phyloP scores from a whole-genome alignment of 1,284 basidiomycete genomes.

The Tilletia horrida region DNA sequence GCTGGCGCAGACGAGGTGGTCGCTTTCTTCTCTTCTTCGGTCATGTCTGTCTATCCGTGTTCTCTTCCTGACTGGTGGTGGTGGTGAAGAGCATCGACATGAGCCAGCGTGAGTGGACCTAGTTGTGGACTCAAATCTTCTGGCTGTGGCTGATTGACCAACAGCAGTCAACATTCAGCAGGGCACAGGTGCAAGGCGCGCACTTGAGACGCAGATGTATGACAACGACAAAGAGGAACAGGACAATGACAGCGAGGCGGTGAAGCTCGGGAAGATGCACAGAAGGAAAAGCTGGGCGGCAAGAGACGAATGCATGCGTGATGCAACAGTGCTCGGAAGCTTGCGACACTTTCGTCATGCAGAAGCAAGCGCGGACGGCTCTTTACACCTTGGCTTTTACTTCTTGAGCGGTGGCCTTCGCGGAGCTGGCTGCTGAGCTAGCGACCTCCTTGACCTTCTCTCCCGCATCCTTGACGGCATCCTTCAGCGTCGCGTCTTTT shows the following conservation, averaged over 20 bases:
- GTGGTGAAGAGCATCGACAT: not conserved
- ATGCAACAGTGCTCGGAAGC: no score
- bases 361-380: not conserved
- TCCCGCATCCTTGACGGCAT: constrained; percentile 26
- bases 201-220: no score
- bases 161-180: no score
- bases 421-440: not conserved
- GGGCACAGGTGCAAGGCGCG: no score
- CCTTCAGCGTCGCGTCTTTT: constrained; percentile 40
- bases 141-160: no score
- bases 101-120: not conserved
- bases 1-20: not conserved
- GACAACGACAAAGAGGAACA: no score
- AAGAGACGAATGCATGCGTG: no score
- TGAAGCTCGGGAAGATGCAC: no score
- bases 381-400: not conserved
- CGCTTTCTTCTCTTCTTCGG: constrained; percentile 11
- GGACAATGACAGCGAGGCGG: no score
- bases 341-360: no score
- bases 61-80: not conserved
- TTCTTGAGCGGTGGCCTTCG: not conserved
- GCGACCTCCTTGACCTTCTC: constrained; percentile 21
- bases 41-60: not conserved
- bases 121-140: not conserved
- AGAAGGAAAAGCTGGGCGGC: no score